A percentile compares a stretch with the other conserved stretches of the same genome.
Conservation (phyloP, 139 green algal genomes). For the Trebouxia sp. region DNA sequence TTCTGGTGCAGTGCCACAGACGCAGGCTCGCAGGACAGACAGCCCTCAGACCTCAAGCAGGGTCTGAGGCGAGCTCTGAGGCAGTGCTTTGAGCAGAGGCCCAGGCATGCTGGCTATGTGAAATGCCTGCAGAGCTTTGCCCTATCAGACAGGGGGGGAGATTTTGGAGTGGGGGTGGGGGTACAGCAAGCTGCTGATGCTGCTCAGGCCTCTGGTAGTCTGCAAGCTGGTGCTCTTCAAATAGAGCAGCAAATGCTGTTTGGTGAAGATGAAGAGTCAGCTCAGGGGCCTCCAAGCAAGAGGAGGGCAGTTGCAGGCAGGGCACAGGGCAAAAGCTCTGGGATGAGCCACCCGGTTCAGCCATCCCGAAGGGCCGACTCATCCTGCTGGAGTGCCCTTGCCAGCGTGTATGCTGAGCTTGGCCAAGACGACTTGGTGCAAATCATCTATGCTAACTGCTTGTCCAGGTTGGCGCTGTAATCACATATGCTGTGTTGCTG, state of each 20-base stretch:
- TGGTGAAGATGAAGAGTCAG: not conserved
- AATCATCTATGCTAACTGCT: not conserved
- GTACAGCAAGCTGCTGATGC: not conserved
- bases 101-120: constrained; percentile 14
- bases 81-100: constrained; percentile 14
- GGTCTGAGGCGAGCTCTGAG: constrained; percentile 9
- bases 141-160: constrained; percentile 18
- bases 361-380: not conserved
- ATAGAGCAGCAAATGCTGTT: constrained; percentile 38
- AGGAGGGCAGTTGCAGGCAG: not conserved
- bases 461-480: constrained; percentile 14
- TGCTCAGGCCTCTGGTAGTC: constrained; percentile 16
- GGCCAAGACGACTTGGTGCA: constrained; percentile 31
- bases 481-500: not conserved
- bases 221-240: constrained; percentile 34
- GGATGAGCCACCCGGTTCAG: not conserved
- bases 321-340: not conserved
- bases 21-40: not conserved
- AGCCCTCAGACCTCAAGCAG: not conserved
- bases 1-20: not conserved
- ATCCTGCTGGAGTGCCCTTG: constrained; percentile 7
- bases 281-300: not conserved
- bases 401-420: constrained; percentile 29
- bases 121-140: constrained; percentile 32
- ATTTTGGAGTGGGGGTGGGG: not conserved